Base-by-base conservation (phyloP, 2,329 filamentous ascomycete species). In the Ramularia collo-cygni region DNA sequence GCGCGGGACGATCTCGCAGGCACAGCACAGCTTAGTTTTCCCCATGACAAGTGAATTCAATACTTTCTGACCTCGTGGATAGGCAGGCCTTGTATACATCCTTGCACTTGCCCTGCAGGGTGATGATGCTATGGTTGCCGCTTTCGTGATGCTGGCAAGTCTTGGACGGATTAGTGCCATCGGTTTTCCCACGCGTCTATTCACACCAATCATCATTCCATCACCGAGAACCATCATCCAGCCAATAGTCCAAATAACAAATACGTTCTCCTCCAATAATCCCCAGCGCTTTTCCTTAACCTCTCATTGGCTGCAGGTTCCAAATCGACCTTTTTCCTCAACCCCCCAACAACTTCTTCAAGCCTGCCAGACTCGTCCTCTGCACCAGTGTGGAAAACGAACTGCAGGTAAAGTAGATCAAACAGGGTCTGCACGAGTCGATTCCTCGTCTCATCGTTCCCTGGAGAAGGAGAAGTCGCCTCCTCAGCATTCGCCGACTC, bases 251-350 rank as follows among this genome's bases (percentile, higher is more conserved):
- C 87, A 64, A 95, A 95, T 17, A 95, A 63, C 47, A 95, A 63
- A 60, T 76, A 81, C 8, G 85, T 92, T 55, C 83, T 78, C 67
- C 83, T 85, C 79, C 85, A 92, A 61, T 92, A 93, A 37, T 89
- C 85, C 32, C 72, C 68, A 4, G 85, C 77, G 12, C 72, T 68
- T 61, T 81, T 83, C 50, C 58, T 63, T 27, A 93, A 61, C 30
- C 68, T 62, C 46, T 76, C 76, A 31, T 71, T 63, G 12, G 65
- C 67, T 4, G 62, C 65, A 8, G 68, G 61, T 18, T 73, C 68
- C 3, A 73, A 58, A 0, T 72, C 72, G 5, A 81, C 54, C 2
- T 69, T 71, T 18, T 58, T 50, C 16, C 57, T 55, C 3, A 74
- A 39, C 1, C 67, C 68, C 27, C 77, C 30, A 31, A 43, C 32